A percentile compares a stretch with the other conserved stretches of the same genome.
These are phyloP conservation scores for Phialemonium atrogriseum DNA, from an alignment of 2,329 filamentous ascomycete genomes.

Conservation along the genomic window DNA sequence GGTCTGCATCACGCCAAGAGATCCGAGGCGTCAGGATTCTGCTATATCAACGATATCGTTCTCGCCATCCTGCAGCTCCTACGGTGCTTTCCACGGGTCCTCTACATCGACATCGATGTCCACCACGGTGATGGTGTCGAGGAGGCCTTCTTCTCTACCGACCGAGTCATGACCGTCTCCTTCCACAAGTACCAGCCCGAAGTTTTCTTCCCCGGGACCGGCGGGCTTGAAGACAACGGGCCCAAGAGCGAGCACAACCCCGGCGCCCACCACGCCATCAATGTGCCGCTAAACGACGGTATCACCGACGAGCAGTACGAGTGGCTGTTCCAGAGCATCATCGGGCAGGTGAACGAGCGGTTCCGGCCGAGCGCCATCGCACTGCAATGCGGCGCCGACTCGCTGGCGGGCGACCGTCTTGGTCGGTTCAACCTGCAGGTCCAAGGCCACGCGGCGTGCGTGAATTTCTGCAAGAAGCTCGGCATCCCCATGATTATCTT, in stretches of 20 bases:
- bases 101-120: conserved; percentile 90
- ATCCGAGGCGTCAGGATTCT: conserved; percentile 88
- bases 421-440: conserved; percentile 97
- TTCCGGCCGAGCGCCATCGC: conserved; percentile 91
- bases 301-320: conserved; percentile 88
- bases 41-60: conserved; percentile 98
- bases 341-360: conserved; percentile 67
- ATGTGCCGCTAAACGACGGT: conserved; percentile 83
- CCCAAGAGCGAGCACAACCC: conserved; percentile 76
- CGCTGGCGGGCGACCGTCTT: conserved; percentile 83
- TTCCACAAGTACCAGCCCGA: conserved; percentile 92
- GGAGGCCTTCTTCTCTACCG: conserved; percentile 75
- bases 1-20: conserved; percentile 96
- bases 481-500: conserved; percentile 79
- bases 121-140: conserved; percentile 83
- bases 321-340: conserved; percentile 73
- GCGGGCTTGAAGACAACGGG: conserved; percentile 77
- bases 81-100: conserved; percentile 70
- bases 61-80: conserved; percentile 85
- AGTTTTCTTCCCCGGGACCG: conserved; percentile 84
- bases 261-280: conserved; percentile 82
- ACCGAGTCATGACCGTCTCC: conserved; percentile 81
- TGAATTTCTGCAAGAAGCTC: conserved; percentile 77
- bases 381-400: conserved; percentile 92
- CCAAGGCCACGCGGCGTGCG: conserved; percentile 84